These are phyloP conservation scores for Aureobasidium subglaciale DNA, from an alignment of 2,329 filamentous ascomycete species.

Conservation along the genomic window DNA sequence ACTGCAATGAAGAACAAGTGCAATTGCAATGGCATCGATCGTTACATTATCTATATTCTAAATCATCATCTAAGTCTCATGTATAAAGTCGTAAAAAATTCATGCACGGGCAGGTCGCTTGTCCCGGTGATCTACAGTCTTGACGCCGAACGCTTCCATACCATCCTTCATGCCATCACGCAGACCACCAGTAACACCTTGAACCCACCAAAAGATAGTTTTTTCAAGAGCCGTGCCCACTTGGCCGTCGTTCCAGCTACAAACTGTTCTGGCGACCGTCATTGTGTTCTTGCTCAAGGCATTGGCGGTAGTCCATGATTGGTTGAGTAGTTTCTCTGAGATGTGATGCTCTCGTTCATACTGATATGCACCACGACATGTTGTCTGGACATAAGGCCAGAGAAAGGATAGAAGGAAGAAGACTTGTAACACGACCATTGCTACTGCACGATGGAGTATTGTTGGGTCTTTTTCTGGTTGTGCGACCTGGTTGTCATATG, in stretches of 20 bases:
- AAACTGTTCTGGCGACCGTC: constrained; percentile 48
- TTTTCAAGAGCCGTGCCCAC: constrained; percentile 54
- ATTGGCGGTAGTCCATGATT: constrained; percentile 47
- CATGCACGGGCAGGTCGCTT: not conserved
- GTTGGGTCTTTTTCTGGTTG: constrained; percentile 31
- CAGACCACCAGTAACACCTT: constrained; percentile 59
- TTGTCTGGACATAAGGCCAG: constrained; percentile 52
- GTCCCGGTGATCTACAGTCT: not conserved
- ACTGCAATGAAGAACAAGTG: too few species aligned
- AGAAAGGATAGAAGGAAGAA: constrained; percentile 56
- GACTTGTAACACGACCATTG: constrained; percentile 49
- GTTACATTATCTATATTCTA: not conserved
- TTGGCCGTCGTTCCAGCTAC: constrained; percentile 56
- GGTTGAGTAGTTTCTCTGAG: constrained; percentile 50
- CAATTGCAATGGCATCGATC: not conserved
- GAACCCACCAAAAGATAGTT: constrained; percentile 53
- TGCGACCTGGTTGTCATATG: not conserved
- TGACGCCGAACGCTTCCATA: constrained; percentile 39
- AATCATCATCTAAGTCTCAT: not conserved
- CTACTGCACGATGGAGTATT: constrained; percentile 53
- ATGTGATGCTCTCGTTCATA: constrained; percentile 63
- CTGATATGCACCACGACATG: constrained; percentile 49
- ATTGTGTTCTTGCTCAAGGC: constrained; percentile 46
- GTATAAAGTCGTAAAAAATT: not conserved
- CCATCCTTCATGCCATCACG: constrained; percentile 56